Base-by-base conservation (phyloP, 768 basidiomycete species). In the Tylopilus rubrobrunneus region DNA sequence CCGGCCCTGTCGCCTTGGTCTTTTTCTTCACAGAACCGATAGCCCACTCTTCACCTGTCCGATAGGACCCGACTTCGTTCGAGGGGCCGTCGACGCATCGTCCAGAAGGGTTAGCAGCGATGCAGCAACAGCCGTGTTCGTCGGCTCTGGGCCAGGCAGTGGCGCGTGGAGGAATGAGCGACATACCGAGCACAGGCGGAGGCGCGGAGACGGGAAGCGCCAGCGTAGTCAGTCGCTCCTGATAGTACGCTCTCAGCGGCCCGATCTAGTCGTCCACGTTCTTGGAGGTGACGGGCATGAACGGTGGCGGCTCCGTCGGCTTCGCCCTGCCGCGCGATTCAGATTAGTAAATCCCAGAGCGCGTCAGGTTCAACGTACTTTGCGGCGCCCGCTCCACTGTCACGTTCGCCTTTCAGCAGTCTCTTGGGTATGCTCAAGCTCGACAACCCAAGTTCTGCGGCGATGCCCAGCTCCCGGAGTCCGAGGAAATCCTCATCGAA, bases 401-500 rank as follows among this genome's bases (percentile, higher is more conserved):
- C 72, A 45, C 64, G 81, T 72, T 85, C 86, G 54, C 83, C 78
- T 65, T 81, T 83, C 67, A 94, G 79, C 31, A 98, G 70, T 56
- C 76, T 80, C 71, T 85, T 86, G 10, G 95, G 95, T 34, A 96
- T 80, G 17, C 78, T 80, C 49, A 97, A 78, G 59, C 80, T 86
- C 17, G 86, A 80, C 56, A 96, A 73, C 14, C 90, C 91, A 47
- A 89, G 78, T 64, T 97, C 95, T 41, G 80, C 81, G 21, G 92
- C 93, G 48, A 97, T 91, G 29, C 94, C 95, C 42, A 93, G 73
- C 64, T 89, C 92, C 47, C 83, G 81, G 27, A 98, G 77, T 11
- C 95, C 95, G 12, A 98, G 80, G 72, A 95, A 96, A 68, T 98
- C 95, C 62, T 94, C 93, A 31, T 93, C 94, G 15, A 95, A 78